Conservation (phyloP, 352 stramenopile genomes). For the Globisporangium emineosum region DNA sequence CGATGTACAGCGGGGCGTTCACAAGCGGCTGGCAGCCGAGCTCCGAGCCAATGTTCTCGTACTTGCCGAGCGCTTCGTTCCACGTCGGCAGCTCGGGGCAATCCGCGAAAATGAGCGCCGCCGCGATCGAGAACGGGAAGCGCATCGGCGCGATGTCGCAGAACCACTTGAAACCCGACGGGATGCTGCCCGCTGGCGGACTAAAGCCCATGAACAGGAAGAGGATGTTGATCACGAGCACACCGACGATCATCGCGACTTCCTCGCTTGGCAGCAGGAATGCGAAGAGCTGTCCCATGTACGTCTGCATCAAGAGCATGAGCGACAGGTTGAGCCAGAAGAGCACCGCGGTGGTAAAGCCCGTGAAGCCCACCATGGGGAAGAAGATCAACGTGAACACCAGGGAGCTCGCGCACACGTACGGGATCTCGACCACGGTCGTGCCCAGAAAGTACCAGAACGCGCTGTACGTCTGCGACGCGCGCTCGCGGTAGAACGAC, state of each 20-base stretch:
- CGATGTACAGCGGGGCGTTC: no score
- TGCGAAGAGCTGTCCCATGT: conserved; percentile 68
- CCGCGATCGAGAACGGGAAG: neutral
- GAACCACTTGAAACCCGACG: conserved; percentile 17
- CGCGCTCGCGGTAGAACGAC: conserved; percentile 88
- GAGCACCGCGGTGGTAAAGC: no score
- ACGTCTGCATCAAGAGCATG: conserved; percentile 44
- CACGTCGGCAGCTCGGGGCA: neutral
- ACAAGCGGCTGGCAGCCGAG: no score
- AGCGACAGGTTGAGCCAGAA: conserved; percentile 50
- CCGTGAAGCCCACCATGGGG: no score
- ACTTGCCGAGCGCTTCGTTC: neutral
- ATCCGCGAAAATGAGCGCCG: no score
- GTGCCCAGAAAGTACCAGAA: conserved; percentile 41
- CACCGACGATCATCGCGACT: conserved; percentile 23
- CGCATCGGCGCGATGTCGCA: neutral
- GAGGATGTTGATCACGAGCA: conserved; percentile 33
- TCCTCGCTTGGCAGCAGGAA: conserved; percentile 31
- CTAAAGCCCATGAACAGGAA: conserved; percentile 45
- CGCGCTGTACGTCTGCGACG: conserved; percentile 73
- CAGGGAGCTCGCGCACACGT: neutral
- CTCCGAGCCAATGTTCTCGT: neutral
- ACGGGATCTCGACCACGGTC: neutral
- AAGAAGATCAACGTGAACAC: no score
- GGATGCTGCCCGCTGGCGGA: conserved; percentile 26